These are phyloP conservation scores for Kluyveromyces starmeri DNA, from an alignment of 805 yeast genomes.

Conservation along the genomic window DNA sequence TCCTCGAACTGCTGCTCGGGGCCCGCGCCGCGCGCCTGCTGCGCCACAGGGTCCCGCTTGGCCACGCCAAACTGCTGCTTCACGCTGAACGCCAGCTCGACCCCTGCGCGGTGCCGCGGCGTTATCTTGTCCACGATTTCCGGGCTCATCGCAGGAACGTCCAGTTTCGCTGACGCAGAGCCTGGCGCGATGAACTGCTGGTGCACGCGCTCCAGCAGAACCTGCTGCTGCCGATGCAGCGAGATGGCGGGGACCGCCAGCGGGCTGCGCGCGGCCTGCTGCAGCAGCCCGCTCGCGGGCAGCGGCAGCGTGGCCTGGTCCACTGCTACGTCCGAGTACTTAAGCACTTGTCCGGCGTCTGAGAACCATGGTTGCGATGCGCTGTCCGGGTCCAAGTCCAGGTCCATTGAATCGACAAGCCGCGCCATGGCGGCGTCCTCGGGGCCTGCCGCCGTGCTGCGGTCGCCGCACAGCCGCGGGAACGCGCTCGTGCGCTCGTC, in stretches of 20 bases:
- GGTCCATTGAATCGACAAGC: conserved; percentile 37
- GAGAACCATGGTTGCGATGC: conserved; percentile 16
- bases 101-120: background rate
- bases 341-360: conserved; percentile 15
- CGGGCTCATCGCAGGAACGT: conserved; percentile 2
- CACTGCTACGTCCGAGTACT: conserved; percentile 14
- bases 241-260: conserved; percentile 25
- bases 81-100: background rate
- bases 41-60: background rate
- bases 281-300: conserved; percentile 13
- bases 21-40: background rate
- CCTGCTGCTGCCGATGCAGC: conserved; percentile 23
- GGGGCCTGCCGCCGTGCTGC: conserved; percentile 29
- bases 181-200: conserved; percentile 11
- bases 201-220: conserved; percentile 20
- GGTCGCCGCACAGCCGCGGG: conserved; percentile 31
- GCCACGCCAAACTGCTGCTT: conserved; percentile 1
- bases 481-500: conserved; percentile 60
- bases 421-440: conserved; percentile 33
- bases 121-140: background rate
- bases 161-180: background rate
- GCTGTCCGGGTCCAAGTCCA: conserved; percentile 22
- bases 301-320: conserved; percentile 13
- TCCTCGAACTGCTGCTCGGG: conserved; percentile 7
- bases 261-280: conserved; percentile 19